phyloP scores from a whole-genome alignment of 495 filamentous ascomycete species.

The Astrothelium subdiscretum region DNA sequence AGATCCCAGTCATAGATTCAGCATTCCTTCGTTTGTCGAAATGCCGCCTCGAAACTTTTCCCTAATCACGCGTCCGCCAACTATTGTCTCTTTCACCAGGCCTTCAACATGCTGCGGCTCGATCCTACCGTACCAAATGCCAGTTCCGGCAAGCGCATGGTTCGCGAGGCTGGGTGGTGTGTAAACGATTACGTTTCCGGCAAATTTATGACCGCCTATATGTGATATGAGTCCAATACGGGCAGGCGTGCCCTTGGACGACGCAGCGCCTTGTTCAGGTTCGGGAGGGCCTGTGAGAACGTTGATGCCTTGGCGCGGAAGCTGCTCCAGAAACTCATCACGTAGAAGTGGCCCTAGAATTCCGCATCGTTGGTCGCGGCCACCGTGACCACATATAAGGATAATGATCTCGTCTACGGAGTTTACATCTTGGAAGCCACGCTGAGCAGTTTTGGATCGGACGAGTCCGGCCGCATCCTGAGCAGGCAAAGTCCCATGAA shows the following conservation, averaged over 20 bases:
- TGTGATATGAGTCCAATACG: constrained; percentile 73
- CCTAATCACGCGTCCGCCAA: constrained; percentile 57
- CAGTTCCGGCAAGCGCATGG: constrained; percentile 62
- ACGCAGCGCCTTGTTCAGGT: constrained; percentile 4
- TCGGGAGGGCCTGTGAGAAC: constrained; percentile 10
- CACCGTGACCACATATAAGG: constrained; percentile 74
- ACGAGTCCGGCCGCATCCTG: constrained; percentile 32
- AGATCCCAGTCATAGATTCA: not conserved
- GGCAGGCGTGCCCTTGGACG: constrained; percentile 19
- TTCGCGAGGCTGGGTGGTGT: constrained; percentile 45
- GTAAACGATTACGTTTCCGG: constrained; percentile 88
- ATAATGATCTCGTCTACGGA: constrained; percentile 58
- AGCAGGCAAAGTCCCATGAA: constrained; percentile 43
- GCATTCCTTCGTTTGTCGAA: not conserved
- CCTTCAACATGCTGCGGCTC: constrained; percentile 80
- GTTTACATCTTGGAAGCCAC: constrained; percentile 31
- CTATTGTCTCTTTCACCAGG: constrained; percentile 68
- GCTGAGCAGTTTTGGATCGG: constrained; percentile 20
- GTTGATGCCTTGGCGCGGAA: constrained; percentile 28
- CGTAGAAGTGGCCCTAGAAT: constrained; percentile 61
- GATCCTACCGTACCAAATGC: constrained; percentile 89
- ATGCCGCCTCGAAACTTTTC: constrained; percentile 66
- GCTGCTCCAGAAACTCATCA: constrained; percentile 49
- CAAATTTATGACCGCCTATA: constrained; percentile 86
- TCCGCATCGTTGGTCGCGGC: constrained; percentile 71